A percentile compares a stretch with the other conserved stretches of the same genome.
phyloP scores from a whole-genome alignment of 2,329 filamentous ascomycete species.

The Neopestalotiopsis sp. region DNA sequence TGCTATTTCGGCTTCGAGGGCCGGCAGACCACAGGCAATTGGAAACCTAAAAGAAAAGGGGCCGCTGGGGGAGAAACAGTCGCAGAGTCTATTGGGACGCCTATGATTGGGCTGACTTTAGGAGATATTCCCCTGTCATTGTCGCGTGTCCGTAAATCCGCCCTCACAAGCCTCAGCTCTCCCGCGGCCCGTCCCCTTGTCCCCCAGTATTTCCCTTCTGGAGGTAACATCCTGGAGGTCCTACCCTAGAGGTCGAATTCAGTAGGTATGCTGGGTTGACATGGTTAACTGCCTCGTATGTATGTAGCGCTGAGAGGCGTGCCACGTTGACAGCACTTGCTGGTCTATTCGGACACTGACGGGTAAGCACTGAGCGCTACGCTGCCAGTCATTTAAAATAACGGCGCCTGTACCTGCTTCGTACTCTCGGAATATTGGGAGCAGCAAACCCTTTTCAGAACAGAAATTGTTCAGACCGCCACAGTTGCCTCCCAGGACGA shows the following conservation, averaged over 20 bases:
- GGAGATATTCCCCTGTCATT: background rate
- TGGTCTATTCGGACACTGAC: background rate
- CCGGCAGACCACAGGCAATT: conserved; percentile 9
- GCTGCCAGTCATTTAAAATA: background rate
- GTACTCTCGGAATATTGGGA: background rate
- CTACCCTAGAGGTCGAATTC: background rate
- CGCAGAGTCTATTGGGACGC: conserved; percentile 12
- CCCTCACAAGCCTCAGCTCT: background rate
- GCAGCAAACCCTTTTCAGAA: background rate
- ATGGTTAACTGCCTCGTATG: background rate
- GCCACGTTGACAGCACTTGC: conserved; percentile 14
- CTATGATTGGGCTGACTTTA: conserved; percentile 13
- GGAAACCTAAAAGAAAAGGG: conserved; percentile 9
- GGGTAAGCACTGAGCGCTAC: conserved; percentile 5
- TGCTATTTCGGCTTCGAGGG: conserved; percentile 13
- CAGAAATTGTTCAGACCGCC: background rate
- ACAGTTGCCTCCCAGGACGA: background rate
- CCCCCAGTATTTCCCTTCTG: background rate
- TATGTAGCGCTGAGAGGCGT: background rate
- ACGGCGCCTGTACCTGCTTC: background rate
- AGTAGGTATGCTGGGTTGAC: background rate
- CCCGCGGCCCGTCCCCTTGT: conserved; percentile 12
- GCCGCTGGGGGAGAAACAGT: conserved; percentile 6
- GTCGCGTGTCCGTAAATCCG: conserved; percentile 6
- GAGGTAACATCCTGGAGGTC: background rate